These are phyloP conservation scores for Starmerella powellii DNA, from an alignment of 805 yeast species.

Conservation along the genomic window DNA sequence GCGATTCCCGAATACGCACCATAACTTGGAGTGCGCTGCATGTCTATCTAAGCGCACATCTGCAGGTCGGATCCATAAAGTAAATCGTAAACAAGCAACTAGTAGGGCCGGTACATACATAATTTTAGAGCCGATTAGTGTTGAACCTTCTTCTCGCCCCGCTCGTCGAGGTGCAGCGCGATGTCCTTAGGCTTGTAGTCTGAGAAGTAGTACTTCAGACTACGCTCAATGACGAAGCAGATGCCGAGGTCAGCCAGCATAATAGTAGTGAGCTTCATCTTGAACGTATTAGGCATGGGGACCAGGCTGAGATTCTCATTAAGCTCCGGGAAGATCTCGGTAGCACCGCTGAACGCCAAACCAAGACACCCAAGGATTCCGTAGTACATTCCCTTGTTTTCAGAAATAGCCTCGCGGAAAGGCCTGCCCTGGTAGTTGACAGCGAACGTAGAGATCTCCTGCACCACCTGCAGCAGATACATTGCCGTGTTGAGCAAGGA, in stretches of 20 bases:
- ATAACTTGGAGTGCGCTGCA: too few relatives aligned
- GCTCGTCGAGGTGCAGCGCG: conserved; percentile 37
- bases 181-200: conserved; percentile 88
- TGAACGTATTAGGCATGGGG: conserved; percentile 65
- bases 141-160: conserved; percentile 18
- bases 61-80: too few relatives aligned
- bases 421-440: conserved; percentile 97
- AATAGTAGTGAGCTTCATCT: conserved; percentile 58
- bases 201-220: conserved; percentile 76
- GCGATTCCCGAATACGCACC: too few relatives aligned
- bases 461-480: conserved; percentile 85
- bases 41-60: too few relatives aligned
- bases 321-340: conserved; percentile 88
- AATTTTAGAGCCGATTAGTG: not conserved
- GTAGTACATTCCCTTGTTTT: conserved; percentile 93
- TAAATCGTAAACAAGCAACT: not conserved
- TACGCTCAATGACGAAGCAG: conserved; percentile 64
- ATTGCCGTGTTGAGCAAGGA: conserved; percentile 92
- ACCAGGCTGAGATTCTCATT: conserved; percentile 88
- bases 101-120: too few relatives aligned
- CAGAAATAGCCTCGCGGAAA: conserved; percentile 78
- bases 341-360: conserved; percentile 79
- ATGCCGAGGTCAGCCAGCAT: conserved; percentile 65
- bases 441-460: conserved; percentile 94
- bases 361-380: conserved; percentile 86